Conservation (phyloP, 2,329 filamentous ascomycete species). For the Aspergillus ibericus region DNA sequence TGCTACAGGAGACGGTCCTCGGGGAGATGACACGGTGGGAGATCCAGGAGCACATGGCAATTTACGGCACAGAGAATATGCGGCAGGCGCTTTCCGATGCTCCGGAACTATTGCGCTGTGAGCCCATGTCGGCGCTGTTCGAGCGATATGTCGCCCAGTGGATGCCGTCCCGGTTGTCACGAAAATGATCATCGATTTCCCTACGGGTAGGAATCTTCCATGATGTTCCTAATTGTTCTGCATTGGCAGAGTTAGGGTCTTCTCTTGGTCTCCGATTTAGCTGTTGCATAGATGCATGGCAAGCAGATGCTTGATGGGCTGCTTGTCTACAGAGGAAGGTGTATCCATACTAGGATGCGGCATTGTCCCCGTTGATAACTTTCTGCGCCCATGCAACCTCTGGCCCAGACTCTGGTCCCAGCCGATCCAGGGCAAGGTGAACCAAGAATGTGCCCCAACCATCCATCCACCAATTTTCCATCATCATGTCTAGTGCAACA, state of each 20-base stretch:
- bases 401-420: background rate
- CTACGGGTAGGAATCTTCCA: background rate
- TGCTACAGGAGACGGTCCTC: constrained; percentile 26
- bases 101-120: background rate
- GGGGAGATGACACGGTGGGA: constrained; percentile 26
- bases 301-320: too few relatives aligned
- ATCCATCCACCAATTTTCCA: constrained; percentile 12
- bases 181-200: too few relatives aligned
- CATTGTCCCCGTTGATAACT: background rate
- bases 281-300: too few relatives aligned
- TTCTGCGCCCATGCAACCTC: background rate
- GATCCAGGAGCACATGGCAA: constrained; percentile 27
- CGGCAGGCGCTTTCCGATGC: background rate
- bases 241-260: too few relatives aligned
- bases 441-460: constrained; percentile 10
- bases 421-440: background rate
- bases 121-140: background rate
- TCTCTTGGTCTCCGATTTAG: too few relatives aligned
- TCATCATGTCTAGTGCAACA: constrained; percentile 2
- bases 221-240: too few relatives aligned
- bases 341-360: background rate
- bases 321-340: too few relatives aligned
- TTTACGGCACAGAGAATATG: constrained; percentile 12
- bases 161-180: background rate
- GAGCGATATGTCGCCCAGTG: background rate